Percentiles rank a stretch among this genome's conserved stretches.
phyloP scores from a whole-genome alignment of 768 basidiomycete species.

The Pholiota microspora region DNA sequence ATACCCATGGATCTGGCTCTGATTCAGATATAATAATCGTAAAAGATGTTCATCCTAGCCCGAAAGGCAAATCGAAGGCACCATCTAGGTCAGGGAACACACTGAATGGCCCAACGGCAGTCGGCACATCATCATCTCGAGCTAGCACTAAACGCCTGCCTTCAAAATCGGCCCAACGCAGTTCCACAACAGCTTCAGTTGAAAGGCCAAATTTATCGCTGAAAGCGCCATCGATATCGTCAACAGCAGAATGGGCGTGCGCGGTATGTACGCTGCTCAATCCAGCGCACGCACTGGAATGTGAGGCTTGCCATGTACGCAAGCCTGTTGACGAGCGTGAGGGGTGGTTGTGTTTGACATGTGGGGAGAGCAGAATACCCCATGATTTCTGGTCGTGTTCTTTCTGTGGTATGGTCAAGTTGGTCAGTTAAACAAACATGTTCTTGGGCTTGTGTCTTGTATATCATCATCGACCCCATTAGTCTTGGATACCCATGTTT shows the following conservation, averaged over 20 bases:
- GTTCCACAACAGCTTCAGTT: constrained; percentile 14
- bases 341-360: constrained; percentile 67
- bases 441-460: not conserved
- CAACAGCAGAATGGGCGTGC: constrained; percentile 46
- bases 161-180: too few relatives aligned
- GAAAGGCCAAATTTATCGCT: not conserved
- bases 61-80: not conserved
- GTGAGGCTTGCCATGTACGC: constrained; percentile 53
- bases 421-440: constrained; percentile 23
- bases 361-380: constrained; percentile 60
- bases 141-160: too few relatives aligned
- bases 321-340: constrained; percentile 27
- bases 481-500: not conserved
- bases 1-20: constrained; percentile 20
- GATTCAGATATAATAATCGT: constrained; percentile 35
- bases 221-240: not conserved
- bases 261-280: constrained; percentile 69
- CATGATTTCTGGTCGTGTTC: constrained; percentile 74
- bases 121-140: too few relatives aligned
- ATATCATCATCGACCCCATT: not conserved
- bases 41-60: constrained; percentile 19
- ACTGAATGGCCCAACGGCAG: too few relatives aligned
- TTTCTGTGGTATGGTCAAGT: constrained; percentile 69
- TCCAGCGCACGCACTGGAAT: constrained; percentile 42
- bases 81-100: too few relatives aligned